Base-by-base conservation (phyloP, 2,329 filamentous ascomycete genomes). In the Alternaria angustiovoidea region DNA sequence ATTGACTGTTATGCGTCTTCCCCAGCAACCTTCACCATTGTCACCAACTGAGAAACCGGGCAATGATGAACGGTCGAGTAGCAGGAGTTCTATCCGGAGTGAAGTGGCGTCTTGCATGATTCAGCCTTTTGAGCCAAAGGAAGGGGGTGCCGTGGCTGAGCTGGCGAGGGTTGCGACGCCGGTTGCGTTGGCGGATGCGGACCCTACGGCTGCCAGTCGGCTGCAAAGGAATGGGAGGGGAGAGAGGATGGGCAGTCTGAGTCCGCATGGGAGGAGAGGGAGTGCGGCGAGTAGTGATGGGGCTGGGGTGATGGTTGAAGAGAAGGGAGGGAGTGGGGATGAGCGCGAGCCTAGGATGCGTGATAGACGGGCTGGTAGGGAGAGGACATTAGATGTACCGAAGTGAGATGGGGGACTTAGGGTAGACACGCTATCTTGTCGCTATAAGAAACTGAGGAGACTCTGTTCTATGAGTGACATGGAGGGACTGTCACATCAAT, bases 281-380 rank as follows among this genome's bases (percentile, higher is more conserved):
- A 64, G 64, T 16, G 66, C 53, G 28, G 20, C 55, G 51, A 65
- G 63, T 51, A 70, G 69, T 47, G 66, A 66, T n/a, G 73, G 70
- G 16, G 73, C 70, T 3, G 79, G 74, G 5, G 65, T 81, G n/a
- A 80, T 81, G 77, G 72, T 81, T 3, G 79, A 80, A 61, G 78
- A 81, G 64, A 72, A 75, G 54, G 74, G 74, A 11, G 51, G 32
- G 22, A 34, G 39, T 41, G 48, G 36, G 36, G 44, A 54, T 24
- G 28, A 55, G 4, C 38, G 38, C 18, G 18, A 41, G 11, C 11
- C 38, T 4, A 41, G 38, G 16, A 18, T 22, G 20, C 20, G 39
- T 42, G 20, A 24, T 24, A 12, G 39, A 8, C 39, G 20, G 12
- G 39, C 0, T 8, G 22, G 39, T 1, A 24, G 20, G 18, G 39